Conservation (phyloP, 495 filamentous ascomycete species). For the Aspergillus homomorphus region DNA sequence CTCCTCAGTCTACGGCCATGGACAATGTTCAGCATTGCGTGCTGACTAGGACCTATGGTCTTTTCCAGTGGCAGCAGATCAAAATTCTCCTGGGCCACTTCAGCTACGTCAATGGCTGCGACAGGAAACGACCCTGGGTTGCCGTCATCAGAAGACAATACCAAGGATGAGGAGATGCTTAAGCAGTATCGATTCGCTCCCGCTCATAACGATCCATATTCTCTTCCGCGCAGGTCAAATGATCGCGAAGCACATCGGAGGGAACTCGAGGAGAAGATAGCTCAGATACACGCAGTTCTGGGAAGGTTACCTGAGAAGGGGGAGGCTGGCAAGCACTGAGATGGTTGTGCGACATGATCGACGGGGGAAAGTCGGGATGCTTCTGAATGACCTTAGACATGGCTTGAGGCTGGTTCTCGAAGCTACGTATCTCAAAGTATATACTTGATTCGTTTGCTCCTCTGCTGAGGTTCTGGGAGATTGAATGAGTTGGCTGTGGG, state of each 20-base stretch:
- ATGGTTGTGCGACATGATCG: too few relatives aligned
- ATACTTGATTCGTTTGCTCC: too few relatives aligned
- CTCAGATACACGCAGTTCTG: background rate
- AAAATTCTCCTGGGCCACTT: background rate
- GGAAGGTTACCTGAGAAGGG: background rate
- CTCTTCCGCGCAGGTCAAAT: too few relatives aligned
- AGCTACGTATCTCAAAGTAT: too few relatives aligned
- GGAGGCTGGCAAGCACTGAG: background rate
- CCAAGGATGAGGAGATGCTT: background rate
- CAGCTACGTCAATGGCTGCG: background rate
- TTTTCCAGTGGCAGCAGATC: background rate
- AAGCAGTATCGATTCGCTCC: background rate
- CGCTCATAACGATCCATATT: background rate
- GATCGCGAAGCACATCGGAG: background rate
- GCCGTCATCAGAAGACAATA: background rate
- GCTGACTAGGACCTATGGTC: background rate
- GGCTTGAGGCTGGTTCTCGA: too few relatives aligned
- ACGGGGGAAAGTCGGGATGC: too few relatives aligned
- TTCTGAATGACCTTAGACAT: too few relatives aligned
- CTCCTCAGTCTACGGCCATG: background rate
- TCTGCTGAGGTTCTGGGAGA: too few relatives aligned
- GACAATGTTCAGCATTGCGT: background rate
- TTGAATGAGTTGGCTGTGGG: too few relatives aligned
- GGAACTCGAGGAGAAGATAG: background rate
- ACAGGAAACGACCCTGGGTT: background rate